These are phyloP conservation scores for Lagenaria siceraria DNA, from an alignment of 306 rosid species.

Conservation along the genomic window DNA sequence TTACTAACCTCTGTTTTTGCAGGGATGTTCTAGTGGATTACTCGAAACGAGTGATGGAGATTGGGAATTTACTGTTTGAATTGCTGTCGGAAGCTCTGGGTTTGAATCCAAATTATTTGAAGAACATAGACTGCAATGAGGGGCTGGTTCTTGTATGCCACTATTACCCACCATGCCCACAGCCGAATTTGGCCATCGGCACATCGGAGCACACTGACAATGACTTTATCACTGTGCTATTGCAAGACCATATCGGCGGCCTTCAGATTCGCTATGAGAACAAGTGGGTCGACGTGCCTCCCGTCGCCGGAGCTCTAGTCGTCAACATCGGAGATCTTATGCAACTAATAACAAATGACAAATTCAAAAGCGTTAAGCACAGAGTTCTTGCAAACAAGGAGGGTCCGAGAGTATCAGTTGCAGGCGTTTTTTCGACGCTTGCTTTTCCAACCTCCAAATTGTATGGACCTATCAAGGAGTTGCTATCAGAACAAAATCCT, in stretches of 20 bases:
- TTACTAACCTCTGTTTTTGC: not conserved
- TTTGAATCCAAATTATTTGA: slow-evolving; percentile 10
- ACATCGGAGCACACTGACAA: slow-evolving; percentile 12
- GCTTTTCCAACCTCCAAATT: not conserved
- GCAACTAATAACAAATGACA: slow-evolving; percentile 16
- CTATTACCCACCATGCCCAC: slow-evolving; percentile 31
- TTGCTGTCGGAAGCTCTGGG: slow-evolving; percentile 20
- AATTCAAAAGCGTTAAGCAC: slow-evolving; percentile 6
- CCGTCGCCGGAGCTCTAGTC: slow-evolving; percentile 18
- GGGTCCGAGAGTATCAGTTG: slow-evolving; percentile 13
- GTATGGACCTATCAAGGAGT: slow-evolving; percentile 11
- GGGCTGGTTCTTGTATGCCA: slow-evolving; percentile 6
- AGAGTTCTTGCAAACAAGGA: slow-evolving; percentile 9
- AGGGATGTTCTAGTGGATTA: slow-evolving; percentile 34
- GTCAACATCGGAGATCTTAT: slow-evolving; percentile 28
- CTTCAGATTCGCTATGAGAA: slow-evolving; percentile 16
- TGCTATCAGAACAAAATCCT: slow-evolving; percentile 3
- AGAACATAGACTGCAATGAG: slow-evolving; percentile 9
- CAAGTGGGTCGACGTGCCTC: slow-evolving; percentile 23
- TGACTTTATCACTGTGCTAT: slow-evolving; percentile 17
- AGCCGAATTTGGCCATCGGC: slow-evolving; percentile 31
- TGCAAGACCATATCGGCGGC: slow-evolving; percentile 32
- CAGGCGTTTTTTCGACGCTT: not conserved
- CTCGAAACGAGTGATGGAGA: slow-evolving; percentile 15
- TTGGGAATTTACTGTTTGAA: slow-evolving; percentile 14